phyloP scores from a whole-genome alignment of 805 yeast genomes.

The Wickerhamomyces mucosus region DNA sequence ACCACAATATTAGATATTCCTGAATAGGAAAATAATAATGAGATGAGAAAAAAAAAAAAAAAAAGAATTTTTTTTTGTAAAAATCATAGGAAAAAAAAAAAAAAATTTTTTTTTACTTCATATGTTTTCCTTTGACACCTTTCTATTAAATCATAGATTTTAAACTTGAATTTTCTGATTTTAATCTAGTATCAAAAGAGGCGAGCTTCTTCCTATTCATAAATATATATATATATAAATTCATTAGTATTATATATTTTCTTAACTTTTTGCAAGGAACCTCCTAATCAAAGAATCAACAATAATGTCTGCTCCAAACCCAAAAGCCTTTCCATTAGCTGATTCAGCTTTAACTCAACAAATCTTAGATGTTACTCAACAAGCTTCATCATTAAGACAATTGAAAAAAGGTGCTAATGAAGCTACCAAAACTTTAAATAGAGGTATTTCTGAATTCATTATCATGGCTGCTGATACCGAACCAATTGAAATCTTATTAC shows the following conservation, averaged over 20 bases:
- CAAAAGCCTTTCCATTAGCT: slow-evolving; percentile 98
- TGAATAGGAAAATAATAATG: no score
- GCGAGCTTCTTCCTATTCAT: slow-evolving; percentile 19
- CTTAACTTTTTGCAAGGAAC: slow-evolving; percentile 44
- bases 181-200: slow-evolving; percentile 12
- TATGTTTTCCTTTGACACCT: background rate
- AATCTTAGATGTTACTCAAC: slow-evolving; percentile 95
- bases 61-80: no score
- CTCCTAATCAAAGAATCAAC: slow-evolving; percentile 17
- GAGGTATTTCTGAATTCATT: slow-evolving; percentile 98
- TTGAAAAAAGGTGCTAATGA: slow-evolving; percentile 99
- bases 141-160: no score
- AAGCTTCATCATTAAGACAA: slow-evolving; percentile 95
- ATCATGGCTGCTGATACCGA: slow-evolving; percentile 99
- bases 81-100: no score
- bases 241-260: no score
- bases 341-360: slow-evolving; percentile 93
- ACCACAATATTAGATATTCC: no score
- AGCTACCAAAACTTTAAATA: slow-evolving; percentile 97
- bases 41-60: no score
- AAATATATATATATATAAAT: no score
- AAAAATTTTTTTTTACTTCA: background rate
- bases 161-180: no score
- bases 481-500: slow-evolving; percentile 97
- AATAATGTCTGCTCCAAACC: slow-evolving; percentile 82